These are phyloP conservation scores for Rhynchospora breviuscula DNA, from an alignment of 176 grass and related monocot genomes.

Conservation along the genomic window DNA sequence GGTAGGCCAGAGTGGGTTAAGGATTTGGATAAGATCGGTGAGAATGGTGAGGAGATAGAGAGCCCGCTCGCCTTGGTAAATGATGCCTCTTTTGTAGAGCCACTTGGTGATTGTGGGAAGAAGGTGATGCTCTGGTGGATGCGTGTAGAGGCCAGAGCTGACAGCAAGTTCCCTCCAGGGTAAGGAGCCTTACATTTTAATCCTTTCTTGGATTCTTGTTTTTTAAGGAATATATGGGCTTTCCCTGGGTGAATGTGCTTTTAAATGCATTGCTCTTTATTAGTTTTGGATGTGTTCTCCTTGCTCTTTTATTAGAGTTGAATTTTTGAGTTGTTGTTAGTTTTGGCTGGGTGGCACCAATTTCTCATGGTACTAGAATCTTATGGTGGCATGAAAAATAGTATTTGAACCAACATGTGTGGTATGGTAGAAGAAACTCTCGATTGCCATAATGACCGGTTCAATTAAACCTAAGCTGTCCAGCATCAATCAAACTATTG, in stretches of 20 bases:
- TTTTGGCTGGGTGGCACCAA: not conserved
- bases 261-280: not conserved
- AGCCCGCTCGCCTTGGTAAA: constrained; percentile 68
- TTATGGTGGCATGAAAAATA: not conserved
- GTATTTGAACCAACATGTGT: not conserved
- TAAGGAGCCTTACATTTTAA: constrained; percentile 29
- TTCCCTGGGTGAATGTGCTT: not conserved
- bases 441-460: not conserved
- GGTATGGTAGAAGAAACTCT: not conserved
- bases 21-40: constrained; percentile 82
- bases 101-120: constrained; percentile 81
- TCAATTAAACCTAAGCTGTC: not conserved
- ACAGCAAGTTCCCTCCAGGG: constrained; percentile 93
- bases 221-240: not conserved
- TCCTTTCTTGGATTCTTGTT: not conserved
- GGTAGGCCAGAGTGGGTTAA: constrained; percentile 86
- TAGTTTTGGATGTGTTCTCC: not conserved
- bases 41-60: constrained; percentile 82
- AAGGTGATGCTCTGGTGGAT: constrained; percentile 97
- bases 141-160: constrained; percentile 78
- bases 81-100: constrained; percentile 73
- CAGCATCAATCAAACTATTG: not conserved
- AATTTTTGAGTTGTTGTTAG: not conserved
- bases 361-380: not conserved
- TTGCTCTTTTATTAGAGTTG: not conserved